A percentile compares a stretch with the other conserved stretches of the same genome.
These are phyloP conservation scores for Gossypium davidsonii DNA, from an alignment of 441 rosid genomes.

Conservation along the genomic window DNA sequence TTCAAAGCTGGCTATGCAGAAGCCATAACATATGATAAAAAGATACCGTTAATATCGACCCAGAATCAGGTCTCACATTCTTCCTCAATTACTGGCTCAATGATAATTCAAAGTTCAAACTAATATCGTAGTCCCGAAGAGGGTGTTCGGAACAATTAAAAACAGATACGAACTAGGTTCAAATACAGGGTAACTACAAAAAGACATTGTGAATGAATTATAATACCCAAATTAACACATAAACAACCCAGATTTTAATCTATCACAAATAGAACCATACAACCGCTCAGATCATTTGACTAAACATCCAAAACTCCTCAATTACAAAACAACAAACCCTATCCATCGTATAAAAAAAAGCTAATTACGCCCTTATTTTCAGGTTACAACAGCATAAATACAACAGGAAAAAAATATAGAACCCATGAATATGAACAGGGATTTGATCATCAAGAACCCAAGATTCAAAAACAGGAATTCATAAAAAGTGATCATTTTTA, in stretches of 20 bases:
- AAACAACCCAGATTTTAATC: not conserved
- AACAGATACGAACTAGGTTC: not conserved
- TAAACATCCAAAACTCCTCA: not conserved
- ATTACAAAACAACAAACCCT: not conserved
- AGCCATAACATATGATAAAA: too few relatives aligned
- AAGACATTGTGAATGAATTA: not conserved
- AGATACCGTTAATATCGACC: too few relatives aligned
- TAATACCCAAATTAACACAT: too few relatives aligned
- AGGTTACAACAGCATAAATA: not conserved
- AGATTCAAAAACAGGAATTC: not conserved
- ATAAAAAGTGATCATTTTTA: not conserved
- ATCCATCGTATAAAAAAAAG: not conserved
- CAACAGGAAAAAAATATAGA: not conserved
- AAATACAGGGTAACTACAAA: not conserved
- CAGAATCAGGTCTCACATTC: too few relatives aligned
- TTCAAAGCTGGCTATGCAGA: too few relatives aligned
- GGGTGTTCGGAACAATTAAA: not conserved
- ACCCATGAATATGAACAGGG: not conserved
- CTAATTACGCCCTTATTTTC: not conserved
- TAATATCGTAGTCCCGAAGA: not conserved
- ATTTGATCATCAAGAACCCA: not conserved
- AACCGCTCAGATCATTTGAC: too few relatives aligned
- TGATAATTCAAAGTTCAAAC: not conserved
- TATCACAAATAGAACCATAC: not conserved
- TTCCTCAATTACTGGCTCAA: too few relatives aligned